Percentiles rank a stretch among this genome's conserved stretches.
Conservation (phyloP, 2,329 filamentous ascomycete genomes). For the Seiridium cupressi region DNA sequence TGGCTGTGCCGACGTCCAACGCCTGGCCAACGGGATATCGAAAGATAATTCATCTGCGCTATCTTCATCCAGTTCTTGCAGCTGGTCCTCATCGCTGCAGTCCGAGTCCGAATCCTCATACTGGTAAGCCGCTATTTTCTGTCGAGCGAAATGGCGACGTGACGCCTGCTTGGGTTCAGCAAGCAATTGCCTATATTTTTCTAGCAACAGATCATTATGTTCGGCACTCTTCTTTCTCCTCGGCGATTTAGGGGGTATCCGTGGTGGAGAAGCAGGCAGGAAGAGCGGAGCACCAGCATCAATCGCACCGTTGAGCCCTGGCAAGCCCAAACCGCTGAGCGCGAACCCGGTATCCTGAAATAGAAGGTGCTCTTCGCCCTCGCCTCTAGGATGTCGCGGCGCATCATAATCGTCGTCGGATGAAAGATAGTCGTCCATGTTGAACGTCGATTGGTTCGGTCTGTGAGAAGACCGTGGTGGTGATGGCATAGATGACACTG, state of each 20-base stretch:
- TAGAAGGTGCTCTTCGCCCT: slow-evolving; percentile 9
- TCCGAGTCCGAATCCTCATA: slow-evolving; percentile 1
- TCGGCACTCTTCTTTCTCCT: background rate
- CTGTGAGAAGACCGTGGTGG: background rate
- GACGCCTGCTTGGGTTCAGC: background rate
- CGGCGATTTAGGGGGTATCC: background rate
- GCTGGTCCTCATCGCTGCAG: slow-evolving; percentile 2
- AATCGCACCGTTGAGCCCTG: slow-evolving; percentile 4
- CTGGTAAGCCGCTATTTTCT: background rate
- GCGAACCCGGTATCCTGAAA: slow-evolving; percentile 10
- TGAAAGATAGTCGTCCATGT: slow-evolving; percentile 8
- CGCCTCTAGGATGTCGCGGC: slow-evolving; percentile 4
- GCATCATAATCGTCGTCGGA: slow-evolving; percentile 8
- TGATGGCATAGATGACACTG: background rate
- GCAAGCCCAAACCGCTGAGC: slow-evolving; percentile 7
- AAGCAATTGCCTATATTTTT: background rate
- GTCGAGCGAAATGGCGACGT: background rate
- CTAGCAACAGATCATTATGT: background rate
- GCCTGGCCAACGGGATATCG: slow-evolving; percentile 10
- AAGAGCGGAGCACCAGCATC: slow-evolving; percentile 3
- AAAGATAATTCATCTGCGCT: slow-evolving; percentile 9
- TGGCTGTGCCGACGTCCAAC: background rate
- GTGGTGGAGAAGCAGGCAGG: background rate
- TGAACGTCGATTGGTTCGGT: background rate
- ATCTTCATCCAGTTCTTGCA: background rate